These are phyloP conservation scores for Musa acuminata DNA, from an alignment of 176 grass and related monocot genomes.

Conservation along the genomic window DNA sequence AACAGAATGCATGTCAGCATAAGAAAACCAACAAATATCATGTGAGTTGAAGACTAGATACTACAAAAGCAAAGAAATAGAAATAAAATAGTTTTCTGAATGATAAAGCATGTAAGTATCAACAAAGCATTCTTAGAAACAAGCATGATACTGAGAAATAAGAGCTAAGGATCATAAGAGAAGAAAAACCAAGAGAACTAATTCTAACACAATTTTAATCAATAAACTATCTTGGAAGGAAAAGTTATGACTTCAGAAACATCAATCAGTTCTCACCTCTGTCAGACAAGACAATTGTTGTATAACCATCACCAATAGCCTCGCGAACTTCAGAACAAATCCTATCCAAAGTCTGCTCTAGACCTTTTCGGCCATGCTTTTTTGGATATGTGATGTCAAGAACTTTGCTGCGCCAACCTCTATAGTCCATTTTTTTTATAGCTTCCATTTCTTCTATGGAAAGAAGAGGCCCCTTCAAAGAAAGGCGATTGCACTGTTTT, in stretches of 20 bases:
- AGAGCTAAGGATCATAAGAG: not conserved
- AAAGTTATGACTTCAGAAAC: not conserved
- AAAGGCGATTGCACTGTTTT: slow-evolving; percentile 78
- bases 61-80: not conserved
- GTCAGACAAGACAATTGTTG: slow-evolving; percentile 83
- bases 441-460: slow-evolving; percentile 93
- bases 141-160: not conserved
- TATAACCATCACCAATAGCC: slow-evolving; percentile 75
- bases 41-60: not conserved
- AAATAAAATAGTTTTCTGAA: not conserved
- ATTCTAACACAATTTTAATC: not conserved
- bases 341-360: slow-evolving; percentile 75
- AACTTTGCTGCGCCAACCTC: slow-evolving; percentile 81
- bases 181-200: not conserved
- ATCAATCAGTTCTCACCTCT: slow-evolving; percentile 52
- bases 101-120: not conserved
- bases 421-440: slow-evolving; percentile 90
- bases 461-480: slow-evolving; percentile 65
- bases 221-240: not conserved
- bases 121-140: not conserved
- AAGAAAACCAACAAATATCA: too few relatives aligned
- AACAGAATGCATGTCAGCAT: not conserved
- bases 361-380: slow-evolving; percentile 54
- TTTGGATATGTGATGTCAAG: slow-evolving; percentile 83
- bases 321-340: slow-evolving; percentile 74